phyloP scores from a whole-genome alignment of 495 filamentous ascomycete species.

The Symbiotaphrina buchneri region DNA sequence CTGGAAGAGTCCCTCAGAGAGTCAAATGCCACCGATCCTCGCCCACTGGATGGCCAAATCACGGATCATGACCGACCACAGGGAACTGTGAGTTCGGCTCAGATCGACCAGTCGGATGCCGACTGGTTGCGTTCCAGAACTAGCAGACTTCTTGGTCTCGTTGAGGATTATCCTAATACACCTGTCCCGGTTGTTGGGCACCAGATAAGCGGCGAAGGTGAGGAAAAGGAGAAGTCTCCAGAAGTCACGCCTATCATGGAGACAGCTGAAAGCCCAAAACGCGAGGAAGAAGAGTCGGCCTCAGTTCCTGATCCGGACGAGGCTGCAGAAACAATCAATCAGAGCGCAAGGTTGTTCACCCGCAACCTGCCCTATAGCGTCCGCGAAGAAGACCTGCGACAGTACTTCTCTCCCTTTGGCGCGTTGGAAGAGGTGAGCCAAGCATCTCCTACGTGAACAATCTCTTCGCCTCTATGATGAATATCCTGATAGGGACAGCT shows the following conservation, averaged over 20 bases:
- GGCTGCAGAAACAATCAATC: conserved; percentile 21
- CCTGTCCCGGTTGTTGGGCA: not conserved
- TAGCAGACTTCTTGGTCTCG: conserved; percentile 68
- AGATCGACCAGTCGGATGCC: conserved; percentile 55
- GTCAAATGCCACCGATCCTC: not conserved
- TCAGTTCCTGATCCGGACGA: conserved; percentile 13
- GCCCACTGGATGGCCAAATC: not conserved
- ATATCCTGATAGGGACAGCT: conserved; percentile 98
- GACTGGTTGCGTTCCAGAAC: conserved; percentile 91
- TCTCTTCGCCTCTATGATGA: conserved; percentile 49
- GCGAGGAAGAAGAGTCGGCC: conserved; percentile 8
- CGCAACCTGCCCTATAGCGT: conserved; percentile 71
- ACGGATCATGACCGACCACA: too few relatives aligned
- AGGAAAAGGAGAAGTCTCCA: conserved; percentile 1
- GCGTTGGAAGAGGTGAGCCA: conserved; percentile 58
- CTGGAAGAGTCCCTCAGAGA: too few relatives aligned
- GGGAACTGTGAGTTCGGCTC: too few relatives aligned
- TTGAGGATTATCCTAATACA: conserved; percentile 36
- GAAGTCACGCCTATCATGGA: not conserved
- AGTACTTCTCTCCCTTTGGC: conserved; percentile 47
- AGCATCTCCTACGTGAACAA: not conserved
- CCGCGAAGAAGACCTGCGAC: conserved; percentile 53
- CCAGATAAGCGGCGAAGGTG: not conserved
- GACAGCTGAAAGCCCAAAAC: not conserved
- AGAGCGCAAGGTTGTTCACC: conserved; percentile 56